Percentiles rank a stretch among this genome's conserved stretches.
Evolutionary conservation across 495 filamentous ascomycete species (phyloP).

Genomic region (Oleoguttula mirabilis): DNA sequence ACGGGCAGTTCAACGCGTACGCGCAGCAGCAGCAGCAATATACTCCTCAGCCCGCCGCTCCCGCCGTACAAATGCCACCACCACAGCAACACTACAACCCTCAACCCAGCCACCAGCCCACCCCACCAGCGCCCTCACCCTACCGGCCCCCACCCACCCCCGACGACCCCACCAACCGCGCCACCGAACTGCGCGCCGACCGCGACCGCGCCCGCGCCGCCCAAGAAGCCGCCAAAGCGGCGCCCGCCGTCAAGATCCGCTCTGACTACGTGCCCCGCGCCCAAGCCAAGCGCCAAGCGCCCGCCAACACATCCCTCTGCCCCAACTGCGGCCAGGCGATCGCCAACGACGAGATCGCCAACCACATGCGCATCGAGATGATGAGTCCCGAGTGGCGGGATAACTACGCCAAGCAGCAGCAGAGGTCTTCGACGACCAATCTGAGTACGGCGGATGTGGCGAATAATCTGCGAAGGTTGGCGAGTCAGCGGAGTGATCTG

Average conservation of each 20-base stretch:
- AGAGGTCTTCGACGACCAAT: constrained; percentile 75
- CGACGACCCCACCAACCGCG: constrained; percentile 53
- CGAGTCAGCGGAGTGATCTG: constrained; percentile 83
- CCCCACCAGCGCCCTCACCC: constrained; percentile 10
- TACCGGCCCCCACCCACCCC: constrained; percentile 20
- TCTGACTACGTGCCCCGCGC: constrained; percentile 85
- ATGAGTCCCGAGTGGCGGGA: constrained; percentile 95
- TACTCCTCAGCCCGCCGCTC: constrained; percentile 1
- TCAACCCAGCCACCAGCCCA: too few species aligned
- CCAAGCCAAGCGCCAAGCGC: constrained; percentile 49
- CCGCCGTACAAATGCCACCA: constrained; percentile 21
- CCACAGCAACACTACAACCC: too few species aligned
- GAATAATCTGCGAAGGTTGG: constrained; percentile 90
- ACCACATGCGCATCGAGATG: constrained; percentile 93
- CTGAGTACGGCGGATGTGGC: constrained; percentile 77
- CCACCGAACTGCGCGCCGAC: constrained; percentile 55
- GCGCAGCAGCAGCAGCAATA: constrained; percentile 10
- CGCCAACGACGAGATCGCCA: constrained; percentile 71
- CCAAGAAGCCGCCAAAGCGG: constrained; percentile 53
- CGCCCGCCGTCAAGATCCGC: constrained; percentile 81
- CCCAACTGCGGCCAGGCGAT: constrained; percentile 91
- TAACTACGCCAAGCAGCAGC: constrained; percentile 76
- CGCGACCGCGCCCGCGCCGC: constrained; percentile 62
- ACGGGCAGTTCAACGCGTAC: constrained; percentile 10
- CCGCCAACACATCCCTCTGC: constrained; percentile 53